Evolutionary conservation across 2,329 filamentous ascomycete species (phyloP), one percentile per base, ranked within the genome.

Genomic region (Verticillium klebahnii): DNA sequence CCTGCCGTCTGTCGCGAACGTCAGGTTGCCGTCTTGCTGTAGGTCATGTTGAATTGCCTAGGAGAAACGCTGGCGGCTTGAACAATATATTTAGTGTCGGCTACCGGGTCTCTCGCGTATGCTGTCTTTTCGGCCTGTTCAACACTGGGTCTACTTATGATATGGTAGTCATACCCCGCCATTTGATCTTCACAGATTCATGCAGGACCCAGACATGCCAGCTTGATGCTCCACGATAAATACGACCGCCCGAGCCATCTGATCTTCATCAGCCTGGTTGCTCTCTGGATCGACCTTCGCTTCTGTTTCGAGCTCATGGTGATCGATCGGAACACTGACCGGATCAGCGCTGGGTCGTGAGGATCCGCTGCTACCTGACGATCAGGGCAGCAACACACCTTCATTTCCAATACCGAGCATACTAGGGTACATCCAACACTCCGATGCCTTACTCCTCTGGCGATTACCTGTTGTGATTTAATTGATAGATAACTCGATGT

Each of bases 291-390:
- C 45, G 45, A 52, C 45, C 19, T 23, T 52, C 45, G 45, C 45
- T 52, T 52, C 45, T 9, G 45, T 52, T 14, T 23, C 19, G 19
- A 52, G 7, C n/a, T 25, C 9, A 17, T 29, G 25, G 8, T 52
- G 36, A 40, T 58, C 57, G 39, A 34, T 58, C 39, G 37, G 57
- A 40, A 29, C 31, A n/a, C 17, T 19, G 39, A 11, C 57, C 57
- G 57, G 57, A 58, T 58, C 37, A 23, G n/a, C 55, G 19, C 23
- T 52, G 19, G 19, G 37, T 60, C 57, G 60, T 69, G 69, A 25
- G n/a, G 45, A 52, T 52, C 45, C 45, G 19, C 19, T 36, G 2
- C 34, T 36, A 8, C 34, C 34, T 5, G 34, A 29, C 34, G 34
- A 52, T 2, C 45, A 52, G 17, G 45, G 7, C 23, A 12, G n/a